Evolutionary conservation across 129 eudicot genomes (phyloP).

Genomic region (Flaveria trinervia): DNA sequence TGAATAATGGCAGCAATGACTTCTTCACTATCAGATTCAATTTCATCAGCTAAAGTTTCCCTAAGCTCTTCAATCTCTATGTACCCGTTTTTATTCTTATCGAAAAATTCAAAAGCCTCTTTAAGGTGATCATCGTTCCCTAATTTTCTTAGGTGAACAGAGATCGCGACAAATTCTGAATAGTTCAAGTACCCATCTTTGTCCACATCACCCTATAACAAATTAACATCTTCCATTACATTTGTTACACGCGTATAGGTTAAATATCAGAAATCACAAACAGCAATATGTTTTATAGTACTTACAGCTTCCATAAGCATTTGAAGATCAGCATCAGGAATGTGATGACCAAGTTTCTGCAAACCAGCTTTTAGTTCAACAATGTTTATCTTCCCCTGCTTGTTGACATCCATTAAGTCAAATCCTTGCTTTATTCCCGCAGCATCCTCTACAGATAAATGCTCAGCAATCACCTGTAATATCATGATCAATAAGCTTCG

Average conservation of each 20-base stretch:
- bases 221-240: neutral
- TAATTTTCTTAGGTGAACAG: constrained; percentile 77
- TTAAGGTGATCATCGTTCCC: constrained; percentile 78
- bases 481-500: constrained; percentile 1
- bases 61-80: constrained; percentile 84
- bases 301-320: constrained; percentile 84
- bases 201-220: constrained; percentile 81
- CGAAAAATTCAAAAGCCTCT: constrained; percentile 78
- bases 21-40: constrained; percentile 62
- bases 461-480: constrained; percentile 76
- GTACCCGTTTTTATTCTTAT: constrained; percentile 63
- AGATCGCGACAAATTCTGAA: constrained; percentile 79
- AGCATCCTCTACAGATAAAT: constrained; percentile 71
- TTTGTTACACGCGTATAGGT: neutral
- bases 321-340: constrained; percentile 68
- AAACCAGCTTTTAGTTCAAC: constrained; percentile 73
- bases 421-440: constrained; percentile 74
- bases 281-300: neutral
- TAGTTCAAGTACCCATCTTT: constrained; percentile 71
- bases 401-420: constrained; percentile 61
- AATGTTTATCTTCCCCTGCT: constrained; percentile 67
- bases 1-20: constrained; percentile 82
- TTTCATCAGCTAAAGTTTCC: constrained; percentile 67
- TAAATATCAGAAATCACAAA: neutral
- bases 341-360: constrained; percentile 70